Percentiles rank a stretch among this genome's conserved stretches.
Evolutionary conservation across 495 filamentous ascomycete genomes (phyloP).

Genomic region (Neurospora sp.): DNA sequence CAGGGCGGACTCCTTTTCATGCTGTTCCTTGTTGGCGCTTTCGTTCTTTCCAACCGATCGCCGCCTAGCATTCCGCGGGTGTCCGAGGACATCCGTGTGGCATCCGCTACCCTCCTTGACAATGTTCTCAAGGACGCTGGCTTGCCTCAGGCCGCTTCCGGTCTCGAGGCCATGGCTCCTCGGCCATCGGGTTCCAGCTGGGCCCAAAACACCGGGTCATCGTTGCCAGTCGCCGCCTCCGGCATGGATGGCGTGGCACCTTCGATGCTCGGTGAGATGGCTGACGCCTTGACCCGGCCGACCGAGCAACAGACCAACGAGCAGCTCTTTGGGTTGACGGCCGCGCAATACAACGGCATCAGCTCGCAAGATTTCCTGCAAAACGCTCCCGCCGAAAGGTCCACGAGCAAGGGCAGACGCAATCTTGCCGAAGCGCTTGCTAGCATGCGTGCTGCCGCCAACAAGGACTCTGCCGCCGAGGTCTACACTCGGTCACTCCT

Average conservation of each 20-base stretch:
- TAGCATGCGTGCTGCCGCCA: conserved; percentile 54
- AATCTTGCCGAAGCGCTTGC: conserved; percentile 79
- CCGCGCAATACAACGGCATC: conserved; percentile 82
- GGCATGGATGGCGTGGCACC: conserved; percentile 44
- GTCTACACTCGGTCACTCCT: conserved; percentile 89
- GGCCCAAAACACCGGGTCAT: conserved; percentile 27
- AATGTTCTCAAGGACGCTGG: conserved; percentile 77
- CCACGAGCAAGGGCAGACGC: conserved; percentile 46
- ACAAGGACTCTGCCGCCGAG: conserved; percentile 61
- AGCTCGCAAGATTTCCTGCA: conserved; percentile 59
- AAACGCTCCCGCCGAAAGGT: conserved; percentile 32
- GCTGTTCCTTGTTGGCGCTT: conserved; percentile 94
- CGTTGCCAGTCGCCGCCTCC: conserved; percentile 41
- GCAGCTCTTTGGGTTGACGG: conserved; percentile 74
- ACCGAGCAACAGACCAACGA: conserved; percentile 82
- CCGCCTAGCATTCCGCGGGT: conserved; percentile 68
- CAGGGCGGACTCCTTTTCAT: conserved; percentile 58
- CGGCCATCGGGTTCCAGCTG: conserved; percentile 42
- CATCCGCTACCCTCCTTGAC: conserved; percentile 81
- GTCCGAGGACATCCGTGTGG: conserved; percentile 85
- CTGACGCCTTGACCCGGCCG: conserved; percentile 62
- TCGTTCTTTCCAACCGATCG: conserved; percentile 78
- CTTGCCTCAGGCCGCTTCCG: conserved; percentile 38
- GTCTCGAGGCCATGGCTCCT: conserved; percentile 38
- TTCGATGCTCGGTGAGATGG: conserved; percentile 64